phyloP scores from a whole-genome alignment of 495 filamentous ascomycete species.

The Cladorrhinum samala region DNA sequence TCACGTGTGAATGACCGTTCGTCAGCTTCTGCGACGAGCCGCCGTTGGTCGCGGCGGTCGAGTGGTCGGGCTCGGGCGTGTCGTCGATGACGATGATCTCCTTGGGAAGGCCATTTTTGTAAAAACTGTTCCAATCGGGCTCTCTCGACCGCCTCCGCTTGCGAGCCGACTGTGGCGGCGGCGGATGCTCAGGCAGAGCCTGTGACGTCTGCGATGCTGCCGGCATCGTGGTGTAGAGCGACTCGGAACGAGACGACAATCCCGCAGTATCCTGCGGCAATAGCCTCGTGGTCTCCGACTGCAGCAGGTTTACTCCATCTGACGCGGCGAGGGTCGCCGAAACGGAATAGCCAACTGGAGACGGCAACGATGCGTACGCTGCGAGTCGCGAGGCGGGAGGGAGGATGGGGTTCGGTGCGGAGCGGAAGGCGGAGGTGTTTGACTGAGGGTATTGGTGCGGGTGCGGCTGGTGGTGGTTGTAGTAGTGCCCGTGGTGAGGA shows the following conservation, averaged over 20 bases:
- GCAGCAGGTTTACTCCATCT: conserved; percentile 31
- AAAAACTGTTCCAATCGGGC: conserved; percentile 85
- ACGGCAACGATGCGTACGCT: conserved; percentile 36
- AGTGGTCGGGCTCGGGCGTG: conserved; percentile 59
- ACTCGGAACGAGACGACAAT: conserved; percentile 15
- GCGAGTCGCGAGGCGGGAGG: conserved; percentile 41
- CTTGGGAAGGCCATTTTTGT: conserved; percentile 85
- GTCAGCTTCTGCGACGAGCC: conserved; percentile 25
- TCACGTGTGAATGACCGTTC: conserved; percentile 18
- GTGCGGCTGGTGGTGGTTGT: conserved; percentile 59
- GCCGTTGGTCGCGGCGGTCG: conserved; percentile 19
- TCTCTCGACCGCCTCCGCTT: conserved; percentile 55
- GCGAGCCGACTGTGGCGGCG: conserved; percentile 28
- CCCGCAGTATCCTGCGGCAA: conserved; percentile 27
- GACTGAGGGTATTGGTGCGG: conserved; percentile 52
- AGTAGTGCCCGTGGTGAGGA: conserved; percentile 52
- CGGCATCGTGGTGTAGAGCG: conserved; percentile 33
- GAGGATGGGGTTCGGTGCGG: conserved; percentile 43
- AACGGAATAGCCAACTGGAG: conserved; percentile 31
- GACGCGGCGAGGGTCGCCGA: conserved; percentile 28
- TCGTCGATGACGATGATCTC: conserved; percentile 96
- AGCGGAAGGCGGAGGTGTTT: conserved; percentile 45
- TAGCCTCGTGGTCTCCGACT: conserved; percentile 28
- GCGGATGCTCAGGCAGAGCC: conserved; percentile 25
- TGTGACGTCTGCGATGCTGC: conserved; percentile 22